Base-by-base conservation (phyloP, 2,329 filamentous ascomycete genomes). In the Thelonectria blattea region DNA sequence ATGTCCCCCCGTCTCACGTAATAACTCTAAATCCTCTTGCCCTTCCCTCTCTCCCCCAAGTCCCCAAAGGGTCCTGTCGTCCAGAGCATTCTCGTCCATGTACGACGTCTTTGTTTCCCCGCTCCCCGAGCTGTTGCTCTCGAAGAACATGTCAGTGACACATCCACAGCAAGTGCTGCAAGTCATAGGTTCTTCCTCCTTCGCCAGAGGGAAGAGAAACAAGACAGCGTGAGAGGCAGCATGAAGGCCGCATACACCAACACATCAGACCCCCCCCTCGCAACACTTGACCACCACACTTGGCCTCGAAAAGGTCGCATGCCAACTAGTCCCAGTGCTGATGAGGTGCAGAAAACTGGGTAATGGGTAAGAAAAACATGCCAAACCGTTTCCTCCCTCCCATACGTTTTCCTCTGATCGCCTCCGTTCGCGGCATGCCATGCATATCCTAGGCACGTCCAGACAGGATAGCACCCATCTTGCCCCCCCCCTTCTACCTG, bases 1-100 rank as follows among this genome's bases (percentile, higher is more conserved):
- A n/a, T 39, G 15, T 15, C 56, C 57, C n/a, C 58, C 56, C 52
- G 57, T 69, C 68, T 70, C 66, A 70, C 68, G 68, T 70, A 41
- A 70, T 66, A 70, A 61, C 60, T 62, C 56, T 69, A 69, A 66
- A 65, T 64, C 60, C 59, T 56, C 17, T 54, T 37, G 20, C n/a
- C 57, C 41, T 43, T 51, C 34, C 24, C 47, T 39, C 22, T 32
- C 34, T 49, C 37, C 30, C 42, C 48, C 42, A 12, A 17, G 9
- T 34, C 32, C 32, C 22, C 22, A 24, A 24, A 24, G 3, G 3
- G 22, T 24, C 22, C 32, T 5, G 32, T 7, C 3, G 22, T 7
- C 22, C 22, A 24, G 4, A 7, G 22, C 22, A 7, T 24, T n/a
- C 22, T 24, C 22, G 22, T 24, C 22, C 22, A 4, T 24, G 22